Evolutionary conservation across 2,329 filamentous ascomycete genomes (phyloP).

Genomic region (Fusarium sublunatum): DNA sequence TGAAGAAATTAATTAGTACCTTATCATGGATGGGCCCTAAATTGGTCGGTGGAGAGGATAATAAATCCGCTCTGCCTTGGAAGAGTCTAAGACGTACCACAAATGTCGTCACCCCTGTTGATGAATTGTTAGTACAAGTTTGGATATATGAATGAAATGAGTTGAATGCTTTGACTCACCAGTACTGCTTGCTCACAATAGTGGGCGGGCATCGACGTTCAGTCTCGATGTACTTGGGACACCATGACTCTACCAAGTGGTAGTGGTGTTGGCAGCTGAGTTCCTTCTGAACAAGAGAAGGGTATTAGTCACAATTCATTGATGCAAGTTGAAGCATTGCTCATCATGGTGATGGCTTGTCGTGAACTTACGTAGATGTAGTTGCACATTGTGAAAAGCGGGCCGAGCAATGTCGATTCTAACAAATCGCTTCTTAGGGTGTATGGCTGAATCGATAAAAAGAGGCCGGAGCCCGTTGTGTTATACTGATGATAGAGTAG

Average conservation of each 20-base stretch:
- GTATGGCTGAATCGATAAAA: neutral
- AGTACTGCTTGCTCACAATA: slow-evolving; percentile 60
- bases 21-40: slow-evolving; percentile 22
- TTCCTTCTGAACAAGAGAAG: slow-evolving; percentile 54
- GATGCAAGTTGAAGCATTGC: neutral
- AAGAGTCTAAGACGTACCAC: slow-evolving; percentile 51
- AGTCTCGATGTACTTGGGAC: slow-evolving; percentile 58
- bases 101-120: slow-evolving; percentile 58
- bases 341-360: neutral
- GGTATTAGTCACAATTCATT: slow-evolving; percentile 28
- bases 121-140: slow-evolving; percentile 39
- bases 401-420: slow-evolving; percentile 9
- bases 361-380: slow-evolving; percentile 59
- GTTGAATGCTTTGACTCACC: slow-evolving; percentile 49
- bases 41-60: slow-evolving; percentile 13
- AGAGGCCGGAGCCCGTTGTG: neutral
- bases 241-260: slow-evolving; percentile 61
- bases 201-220: slow-evolving; percentile 57
- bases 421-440: slow-evolving; percentile 7
- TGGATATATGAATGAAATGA: neutral
- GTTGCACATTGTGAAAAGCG: slow-evolving; percentile 58
- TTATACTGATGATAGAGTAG: slow-evolving; percentile 17
- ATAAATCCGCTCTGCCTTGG: slow-evolving; percentile 21
- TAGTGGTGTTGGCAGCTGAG: slow-evolving; percentile 64
- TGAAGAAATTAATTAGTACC: slow-evolving; percentile 43